A percentile compares a stretch with the other conserved stretches of the same genome.
These are phyloP conservation scores for Sphaerulina populicola DNA, from an alignment of 2,329 filamentous ascomycete species.

Conservation along the genomic window DNA sequence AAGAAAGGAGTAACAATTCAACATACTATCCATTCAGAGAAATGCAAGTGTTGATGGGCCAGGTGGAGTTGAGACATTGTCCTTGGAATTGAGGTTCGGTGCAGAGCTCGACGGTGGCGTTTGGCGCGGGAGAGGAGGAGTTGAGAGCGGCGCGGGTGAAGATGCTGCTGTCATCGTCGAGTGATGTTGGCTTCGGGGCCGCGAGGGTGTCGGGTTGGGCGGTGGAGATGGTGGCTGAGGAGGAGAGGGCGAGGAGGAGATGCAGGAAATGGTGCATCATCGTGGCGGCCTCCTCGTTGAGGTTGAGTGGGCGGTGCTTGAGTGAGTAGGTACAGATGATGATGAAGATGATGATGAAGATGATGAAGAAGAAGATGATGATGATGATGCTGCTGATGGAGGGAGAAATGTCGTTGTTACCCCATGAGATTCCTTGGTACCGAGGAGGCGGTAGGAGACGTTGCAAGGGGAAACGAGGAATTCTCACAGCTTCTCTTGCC, in stretches of 20 bases:
- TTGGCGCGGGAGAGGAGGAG: conserved; percentile 4
- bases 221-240: not conserved
- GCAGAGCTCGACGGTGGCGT: conserved; percentile 29
- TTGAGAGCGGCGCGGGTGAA: conserved; percentile 5
- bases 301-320: not conserved
- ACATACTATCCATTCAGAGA: conserved; percentile 27
- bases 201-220: not conserved
- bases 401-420: too few species aligned
- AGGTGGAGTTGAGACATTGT: conserved; percentile 19
- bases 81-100: conserved; percentile 25
- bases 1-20: too few species aligned
- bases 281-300: not conserved
- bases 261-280: not conserved
- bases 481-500: not conserved
- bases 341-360: too few species aligned
- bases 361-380: too few species aligned
- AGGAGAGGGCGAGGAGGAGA: not conserved
- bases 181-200: conserved; percentile 2
- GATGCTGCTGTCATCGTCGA: not conserved
- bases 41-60: conserved; percentile 24
- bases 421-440: not conserved
- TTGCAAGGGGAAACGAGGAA: not conserved
- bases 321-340: too few species aligned
- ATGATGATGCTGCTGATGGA: too few species aligned
- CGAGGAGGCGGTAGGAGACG: not conserved